These are phyloP conservation scores for Mortierella alpina DNA, from an alignment of 192 early-diverging fungal genomes.

Conservation along the genomic window DNA sequence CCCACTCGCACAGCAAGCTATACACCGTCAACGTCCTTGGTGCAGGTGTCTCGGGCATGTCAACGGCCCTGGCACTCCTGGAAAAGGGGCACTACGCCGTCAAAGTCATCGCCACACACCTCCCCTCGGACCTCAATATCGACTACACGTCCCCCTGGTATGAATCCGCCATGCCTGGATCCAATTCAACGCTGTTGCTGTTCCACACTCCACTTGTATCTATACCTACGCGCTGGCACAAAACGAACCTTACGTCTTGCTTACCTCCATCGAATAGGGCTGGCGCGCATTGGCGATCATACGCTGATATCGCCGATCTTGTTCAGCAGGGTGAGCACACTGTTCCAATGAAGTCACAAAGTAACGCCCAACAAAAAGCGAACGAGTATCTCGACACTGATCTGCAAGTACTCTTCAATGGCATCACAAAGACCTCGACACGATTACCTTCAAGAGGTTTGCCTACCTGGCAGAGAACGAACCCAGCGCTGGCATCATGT, in stretches of 20 bases:
- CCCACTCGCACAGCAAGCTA: slow-evolving; percentile 7
- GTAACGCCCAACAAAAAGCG: neutral
- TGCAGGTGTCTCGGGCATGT: slow-evolving; percentile 79
- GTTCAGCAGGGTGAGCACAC: slow-evolving; percentile 54
- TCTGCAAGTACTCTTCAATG: neutral
- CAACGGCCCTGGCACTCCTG: slow-evolving; percentile 72
- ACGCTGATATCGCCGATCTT: slow-evolving; percentile 55
- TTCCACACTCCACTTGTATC: neutral
- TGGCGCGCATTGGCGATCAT: slow-evolving; percentile 62
- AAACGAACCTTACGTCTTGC: neutral
- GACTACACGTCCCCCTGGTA: slow-evolving; percentile 68
- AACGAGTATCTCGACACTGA: neutral
- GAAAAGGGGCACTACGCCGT: slow-evolving; percentile 65
- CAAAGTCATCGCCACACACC: slow-evolving; percentile 67
- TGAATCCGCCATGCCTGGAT: neutral
- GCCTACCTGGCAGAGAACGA: slow-evolving; percentile 47
- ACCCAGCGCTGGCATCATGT: slow-evolving; percentile 64
- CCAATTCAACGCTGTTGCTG: neutral
- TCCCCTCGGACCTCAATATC: slow-evolving; percentile 60
- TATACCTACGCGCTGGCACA: neutral
- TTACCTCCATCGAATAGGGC: slow-evolving; percentile 26
- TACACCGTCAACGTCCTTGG: slow-evolving; percentile 69
- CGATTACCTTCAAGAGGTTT: slow-evolving; percentile 50
- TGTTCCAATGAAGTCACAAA: neutral
- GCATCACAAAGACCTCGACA: slow-evolving; percentile 49